These are phyloP conservation scores for Cyclotella baltica DNA, from an alignment of 108 stramenopile species.

Conservation along the genomic window DNA sequence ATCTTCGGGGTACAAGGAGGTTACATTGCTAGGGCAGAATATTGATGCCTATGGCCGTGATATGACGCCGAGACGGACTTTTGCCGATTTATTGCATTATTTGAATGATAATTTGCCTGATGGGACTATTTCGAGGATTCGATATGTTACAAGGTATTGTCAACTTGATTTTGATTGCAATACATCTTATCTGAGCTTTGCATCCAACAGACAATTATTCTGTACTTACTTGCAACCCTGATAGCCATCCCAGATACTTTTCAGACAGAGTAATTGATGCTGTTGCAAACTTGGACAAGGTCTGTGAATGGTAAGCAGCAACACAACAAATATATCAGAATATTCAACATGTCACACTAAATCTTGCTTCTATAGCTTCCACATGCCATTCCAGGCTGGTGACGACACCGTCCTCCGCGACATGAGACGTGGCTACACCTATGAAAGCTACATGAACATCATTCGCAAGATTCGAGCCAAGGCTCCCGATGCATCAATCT, in stretches of 20 bases:
- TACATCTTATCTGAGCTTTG: too few relatives aligned
- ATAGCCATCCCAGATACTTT: constrained; percentile 79
- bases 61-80: constrained; percentile 86
- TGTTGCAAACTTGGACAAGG: constrained; percentile 80
- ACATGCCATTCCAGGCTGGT: constrained; percentile 93
- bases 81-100: constrained; percentile 86
- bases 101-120: constrained; percentile 68
- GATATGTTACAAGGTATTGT: constrained; percentile 77
- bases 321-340: too few relatives aligned
- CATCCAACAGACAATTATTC: too few relatives aligned
- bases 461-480: constrained; percentile 77
- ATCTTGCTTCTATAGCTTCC: too few relatives aligned
- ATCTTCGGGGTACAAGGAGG: constrained; percentile 76
- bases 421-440: constrained; percentile 93
- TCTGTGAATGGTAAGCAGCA: too few relatives aligned
- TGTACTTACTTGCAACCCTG: too few relatives aligned
- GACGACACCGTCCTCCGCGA: constrained; percentile 79
- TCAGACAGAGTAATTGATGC: constrained; percentile 92
- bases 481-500: constrained; percentile 82
- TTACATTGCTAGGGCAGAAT: constrained; percentile 95
- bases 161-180: background rate
- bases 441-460: constrained; percentile 90
- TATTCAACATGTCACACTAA: too few relatives aligned
- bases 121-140: constrained; percentile 67
- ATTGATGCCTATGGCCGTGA: constrained; percentile 95